phyloP scores from a whole-genome alignment of 1,284 basidiomycete species.

The Ustilago sp. region DNA sequence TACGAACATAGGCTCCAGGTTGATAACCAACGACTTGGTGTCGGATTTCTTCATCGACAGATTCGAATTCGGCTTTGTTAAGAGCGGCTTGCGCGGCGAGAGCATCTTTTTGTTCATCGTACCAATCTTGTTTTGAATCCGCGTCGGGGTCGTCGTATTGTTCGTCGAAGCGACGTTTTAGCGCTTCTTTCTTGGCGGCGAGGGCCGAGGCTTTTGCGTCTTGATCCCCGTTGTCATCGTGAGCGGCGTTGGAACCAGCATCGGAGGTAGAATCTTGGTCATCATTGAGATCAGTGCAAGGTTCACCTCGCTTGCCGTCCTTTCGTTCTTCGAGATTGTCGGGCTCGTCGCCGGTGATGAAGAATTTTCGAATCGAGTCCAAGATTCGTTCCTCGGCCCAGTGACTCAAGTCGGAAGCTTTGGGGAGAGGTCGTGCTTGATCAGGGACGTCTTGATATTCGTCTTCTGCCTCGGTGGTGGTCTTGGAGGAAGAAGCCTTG shows the following conservation, averaged over 20 bases:
- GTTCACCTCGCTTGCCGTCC: slow-evolving; percentile 36
- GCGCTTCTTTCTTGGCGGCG: slow-evolving; percentile 86
- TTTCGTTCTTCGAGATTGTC: slow-evolving; percentile 51
- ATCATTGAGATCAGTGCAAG: slow-evolving; percentile 47
- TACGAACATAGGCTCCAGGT: slow-evolving; percentile 92
- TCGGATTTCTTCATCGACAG: slow-evolving; percentile 81
- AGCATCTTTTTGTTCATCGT: slow-evolving; percentile 83
- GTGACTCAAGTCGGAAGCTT: slow-evolving; percentile 73
- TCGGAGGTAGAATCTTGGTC: slow-evolving; percentile 66
- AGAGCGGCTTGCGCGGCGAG: slow-evolving; percentile 85
- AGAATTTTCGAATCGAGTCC: slow-evolving; percentile 85
- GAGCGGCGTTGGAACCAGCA: slow-evolving; percentile 70
- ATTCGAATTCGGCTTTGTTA: slow-evolving; percentile 87
- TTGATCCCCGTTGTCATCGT: slow-evolving; percentile 69
- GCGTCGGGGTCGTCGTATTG: slow-evolving; percentile 90
- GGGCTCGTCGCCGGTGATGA: slow-evolving; percentile 81
- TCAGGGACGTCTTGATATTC: slow-evolving; percentile 75
- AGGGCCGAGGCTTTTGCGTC: slow-evolving; percentile 74
- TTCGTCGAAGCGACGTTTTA: slow-evolving; percentile 95
- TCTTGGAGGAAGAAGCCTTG: slow-evolving; percentile 70
- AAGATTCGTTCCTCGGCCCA: slow-evolving; percentile 89
- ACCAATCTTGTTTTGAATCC: slow-evolving; percentile 62
- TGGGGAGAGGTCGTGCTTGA: slow-evolving; percentile 76
- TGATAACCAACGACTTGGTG: slow-evolving; percentile 88
- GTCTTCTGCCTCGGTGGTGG: slow-evolving; percentile 39